Percentiles rank a stretch among this genome's conserved stretches.
These are phyloP conservation scores for Posidonia oceanica DNA, from an alignment of 116 monocot genomes.

Conservation along the genomic window DNA sequence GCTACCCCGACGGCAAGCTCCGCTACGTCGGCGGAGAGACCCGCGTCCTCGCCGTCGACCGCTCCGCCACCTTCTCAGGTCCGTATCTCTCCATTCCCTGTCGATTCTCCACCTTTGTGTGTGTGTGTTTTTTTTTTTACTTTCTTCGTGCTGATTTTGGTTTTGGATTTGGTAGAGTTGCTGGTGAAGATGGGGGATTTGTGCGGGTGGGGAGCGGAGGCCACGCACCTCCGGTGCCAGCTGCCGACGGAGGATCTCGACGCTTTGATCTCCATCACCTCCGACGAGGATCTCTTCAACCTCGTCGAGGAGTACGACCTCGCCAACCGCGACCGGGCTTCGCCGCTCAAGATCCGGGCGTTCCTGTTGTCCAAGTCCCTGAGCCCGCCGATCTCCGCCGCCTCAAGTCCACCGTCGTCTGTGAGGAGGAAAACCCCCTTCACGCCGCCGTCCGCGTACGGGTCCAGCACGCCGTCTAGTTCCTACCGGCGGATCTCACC, in stretches of 20 bases:
- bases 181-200: slow-evolving; percentile 44
- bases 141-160: neutral
- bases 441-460: neutral
- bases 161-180: slow-evolving; percentile 26
- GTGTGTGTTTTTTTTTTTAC: neutral
- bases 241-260: slow-evolving; percentile 82
- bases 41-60: slow-evolving; percentile 60
- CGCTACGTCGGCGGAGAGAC: slow-evolving; percentile 67
- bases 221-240: slow-evolving; percentile 52
- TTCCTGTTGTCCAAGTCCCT: slow-evolving; percentile 15
- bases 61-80: slow-evolving; percentile 66
- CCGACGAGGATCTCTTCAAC: slow-evolving; percentile 72
- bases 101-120: neutral
- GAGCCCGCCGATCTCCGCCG: slow-evolving; percentile 1
- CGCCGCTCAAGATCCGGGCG: slow-evolving; percentile 54
- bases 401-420: slow-evolving; percentile 1
- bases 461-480: neutral
- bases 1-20: slow-evolving; percentile 49
- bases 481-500: slow-evolving; percentile 1
- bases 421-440: slow-evolving; percentile 8
- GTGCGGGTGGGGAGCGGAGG: slow-evolving; percentile 36
- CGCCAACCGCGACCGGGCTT: slow-evolving; percentile 21
- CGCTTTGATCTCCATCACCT: slow-evolving; percentile 63
- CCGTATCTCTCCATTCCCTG: neutral
- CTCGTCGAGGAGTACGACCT: slow-evolving; percentile 71